Conservation (phyloP, 441 rosid genomes). For the Daphne laureola region DNA sequence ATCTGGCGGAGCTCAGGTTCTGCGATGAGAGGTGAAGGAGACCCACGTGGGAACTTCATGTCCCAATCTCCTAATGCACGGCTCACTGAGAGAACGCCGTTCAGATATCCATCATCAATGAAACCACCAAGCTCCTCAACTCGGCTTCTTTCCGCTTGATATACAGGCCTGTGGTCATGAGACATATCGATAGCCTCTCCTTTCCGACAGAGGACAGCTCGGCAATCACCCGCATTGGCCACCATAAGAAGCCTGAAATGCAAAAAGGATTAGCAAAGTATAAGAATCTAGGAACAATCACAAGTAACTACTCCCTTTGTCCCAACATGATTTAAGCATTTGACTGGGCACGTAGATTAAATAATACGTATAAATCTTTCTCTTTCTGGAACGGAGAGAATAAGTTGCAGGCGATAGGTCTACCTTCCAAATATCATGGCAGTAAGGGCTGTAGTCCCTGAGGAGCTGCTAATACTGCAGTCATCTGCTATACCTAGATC, state of each 20-base stretch:
- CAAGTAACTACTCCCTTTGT: not conserved
- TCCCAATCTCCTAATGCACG: constrained; percentile 97
- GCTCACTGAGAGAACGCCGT: constrained; percentile 66
- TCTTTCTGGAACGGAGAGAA: too few species aligned
- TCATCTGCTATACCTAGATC: constrained; percentile 52
- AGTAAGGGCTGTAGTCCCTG: constrained; percentile 52
- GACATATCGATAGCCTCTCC: constrained; percentile 67
- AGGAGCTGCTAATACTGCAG: constrained; percentile 35
- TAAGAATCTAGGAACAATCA: not conserved
- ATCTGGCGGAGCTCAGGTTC: constrained; percentile 73
- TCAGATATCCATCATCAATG: constrained; percentile 73
- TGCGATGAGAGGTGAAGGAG: constrained; percentile 68
- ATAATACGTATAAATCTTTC: too few species aligned
- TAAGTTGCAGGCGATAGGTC: constrained; percentile 1
- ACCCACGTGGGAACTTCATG: constrained; percentile 58
- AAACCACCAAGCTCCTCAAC: constrained; percentile 63
- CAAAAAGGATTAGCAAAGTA: constrained; percentile 6
- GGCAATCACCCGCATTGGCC: constrained; percentile 72
- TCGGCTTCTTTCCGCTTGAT: constrained; percentile 50
- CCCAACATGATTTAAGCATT: too few species aligned
- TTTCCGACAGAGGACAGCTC: constrained; percentile 63
- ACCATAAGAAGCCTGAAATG: constrained; percentile 59
- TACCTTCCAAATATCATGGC: constrained; percentile 59
- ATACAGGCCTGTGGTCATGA: constrained; percentile 66
- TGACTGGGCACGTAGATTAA: too few species aligned